Conservation (phyloP, 139 green algal species). For the Chlorella sp. region DNA sequence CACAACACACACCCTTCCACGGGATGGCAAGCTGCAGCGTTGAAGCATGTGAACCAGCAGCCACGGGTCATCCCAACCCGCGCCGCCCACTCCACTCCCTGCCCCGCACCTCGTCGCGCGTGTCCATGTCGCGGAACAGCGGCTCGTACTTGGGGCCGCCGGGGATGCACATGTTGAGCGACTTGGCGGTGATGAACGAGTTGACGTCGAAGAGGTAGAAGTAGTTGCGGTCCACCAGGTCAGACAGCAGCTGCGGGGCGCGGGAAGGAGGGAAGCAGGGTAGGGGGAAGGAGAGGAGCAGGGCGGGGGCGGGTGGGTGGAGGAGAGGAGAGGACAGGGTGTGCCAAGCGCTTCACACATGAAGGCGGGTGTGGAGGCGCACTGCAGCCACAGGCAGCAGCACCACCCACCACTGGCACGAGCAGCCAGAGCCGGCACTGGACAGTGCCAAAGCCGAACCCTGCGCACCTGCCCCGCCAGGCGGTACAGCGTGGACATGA, state of each 20-base stretch:
- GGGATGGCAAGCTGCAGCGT: too few relatives aligned
- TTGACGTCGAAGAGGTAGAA: conserved; percentile 99
- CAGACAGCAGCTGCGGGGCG: conserved; percentile 88
- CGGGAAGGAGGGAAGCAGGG: background rate
- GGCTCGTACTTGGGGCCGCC: conserved; percentile 99
- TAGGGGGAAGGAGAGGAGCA: background rate
- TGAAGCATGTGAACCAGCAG: too few relatives aligned
- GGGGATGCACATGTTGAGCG: conserved; percentile 98
- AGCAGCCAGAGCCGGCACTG: background rate
- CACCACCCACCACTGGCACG: background rate
- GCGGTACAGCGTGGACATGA: conserved; percentile 96
- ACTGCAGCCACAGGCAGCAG: too few relatives aligned
- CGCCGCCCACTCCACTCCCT: too few relatives aligned
- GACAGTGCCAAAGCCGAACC: background rate
- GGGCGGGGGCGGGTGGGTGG: background rate
- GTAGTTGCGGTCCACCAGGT: conserved; percentile 98
- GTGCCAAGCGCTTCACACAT: too few relatives aligned
- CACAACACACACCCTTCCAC: too few relatives aligned
- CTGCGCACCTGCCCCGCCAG: conserved; percentile 85
- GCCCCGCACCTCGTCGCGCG: conserved; percentile 59
- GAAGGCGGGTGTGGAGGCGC: too few relatives aligned
- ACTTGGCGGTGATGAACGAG: conserved; percentile 90
- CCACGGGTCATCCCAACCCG: too few relatives aligned
- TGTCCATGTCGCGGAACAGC: conserved; percentile 92
- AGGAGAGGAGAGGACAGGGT: too few relatives aligned